Evolutionary conservation across 2,329 filamentous ascomycete genomes (phyloP).

Genomic region (Sclerotinia sclerotiorum): DNA sequence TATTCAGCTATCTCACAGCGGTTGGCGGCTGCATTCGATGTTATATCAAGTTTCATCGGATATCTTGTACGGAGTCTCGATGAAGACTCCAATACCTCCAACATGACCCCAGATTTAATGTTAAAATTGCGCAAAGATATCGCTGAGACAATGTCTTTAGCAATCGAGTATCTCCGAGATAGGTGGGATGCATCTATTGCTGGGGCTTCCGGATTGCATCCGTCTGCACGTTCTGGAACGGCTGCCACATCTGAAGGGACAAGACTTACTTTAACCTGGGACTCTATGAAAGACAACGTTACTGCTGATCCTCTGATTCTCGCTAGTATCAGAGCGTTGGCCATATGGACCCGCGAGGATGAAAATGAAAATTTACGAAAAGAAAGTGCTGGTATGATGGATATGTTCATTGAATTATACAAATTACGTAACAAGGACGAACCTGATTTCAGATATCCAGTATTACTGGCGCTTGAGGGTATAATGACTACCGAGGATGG

Average conservation of each 20-base stretch:
- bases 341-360: constrained; percentile 69
- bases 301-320: constrained; percentile 58
- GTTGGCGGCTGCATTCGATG: constrained; percentile 60
- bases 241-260: constrained; percentile 48
- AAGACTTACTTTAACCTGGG: constrained; percentile 56
- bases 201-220: constrained; percentile 61
- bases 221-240: constrained; percentile 50
- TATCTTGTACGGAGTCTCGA: constrained; percentile 57
- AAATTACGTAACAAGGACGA: constrained; percentile 34
- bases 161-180: constrained; percentile 66
- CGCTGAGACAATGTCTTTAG: constrained; percentile 61
- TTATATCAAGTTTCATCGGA: constrained; percentile 59
- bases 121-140: constrained; percentile 61
- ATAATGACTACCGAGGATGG: constrained; percentile 49
- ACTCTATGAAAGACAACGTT: constrained; percentile 50
- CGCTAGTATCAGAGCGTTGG: constrained; percentile 56
- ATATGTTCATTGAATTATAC: constrained; percentile 66
- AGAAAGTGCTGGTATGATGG: constrained; percentile 53
- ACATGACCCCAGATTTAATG: constrained; percentile 58
- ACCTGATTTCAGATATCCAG: constrained; percentile 56
- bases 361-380: constrained; percentile 58
- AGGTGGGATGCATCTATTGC: constrained; percentile 67
- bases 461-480: constrained; percentile 61
- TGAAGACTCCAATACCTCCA: constrained; percentile 44
- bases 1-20: constrained; percentile 54